Percentiles rank a stretch among this genome's conserved stretches.
These are phyloP conservation scores for Fusarium falciforme DNA, from an alignment of 2,329 filamentous ascomycete species.

Conservation along the genomic window DNA sequence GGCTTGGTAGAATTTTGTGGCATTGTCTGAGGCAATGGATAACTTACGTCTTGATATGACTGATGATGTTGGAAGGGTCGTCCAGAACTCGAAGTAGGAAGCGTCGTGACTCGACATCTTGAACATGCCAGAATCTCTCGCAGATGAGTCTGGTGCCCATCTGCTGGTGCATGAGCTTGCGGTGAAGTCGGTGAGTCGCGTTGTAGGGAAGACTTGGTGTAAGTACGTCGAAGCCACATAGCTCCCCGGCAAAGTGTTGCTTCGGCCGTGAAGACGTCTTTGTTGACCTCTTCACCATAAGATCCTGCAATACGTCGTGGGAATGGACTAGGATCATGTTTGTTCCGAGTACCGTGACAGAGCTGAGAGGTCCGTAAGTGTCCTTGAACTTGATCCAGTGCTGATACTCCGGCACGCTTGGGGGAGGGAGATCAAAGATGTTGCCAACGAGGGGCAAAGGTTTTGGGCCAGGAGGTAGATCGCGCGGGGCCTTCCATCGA, in stretches of 20 bases:
- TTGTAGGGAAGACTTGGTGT: conserved; percentile 32
- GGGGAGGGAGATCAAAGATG: conserved; percentile 57
- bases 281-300: conserved; percentile 50
- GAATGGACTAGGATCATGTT: conserved; percentile 56
- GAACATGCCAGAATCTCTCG: conserved; percentile 32
- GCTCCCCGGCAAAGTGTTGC: conserved; percentile 32
- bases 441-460: conserved; percentile 62
- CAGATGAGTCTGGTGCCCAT: conserved; percentile 41
- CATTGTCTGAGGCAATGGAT: not conserved
- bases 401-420: conserved; percentile 49
- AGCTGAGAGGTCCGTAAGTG: conserved; percentile 52
- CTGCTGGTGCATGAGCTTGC: conserved; percentile 47
- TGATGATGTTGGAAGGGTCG: conserved; percentile 31
- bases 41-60: conserved; percentile 45
- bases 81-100: conserved; percentile 40
- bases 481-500: not conserved
- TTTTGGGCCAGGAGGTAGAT: conserved; percentile 61
- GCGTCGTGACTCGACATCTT: conserved; percentile 43
- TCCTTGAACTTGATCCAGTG: conserved; percentile 57
- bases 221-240: conserved; percentile 39
- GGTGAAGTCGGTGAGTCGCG: conserved; percentile 32
- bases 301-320: conserved; percentile 48
- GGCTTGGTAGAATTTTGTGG: too few relatives aligned
- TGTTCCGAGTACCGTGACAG: conserved; percentile 53
- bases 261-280: conserved; percentile 48